Percentiles rank a stretch among this genome's conserved stretches.
Conservation (phyloP, 441 rosid species). For the Caryocar brasiliense region DNA sequence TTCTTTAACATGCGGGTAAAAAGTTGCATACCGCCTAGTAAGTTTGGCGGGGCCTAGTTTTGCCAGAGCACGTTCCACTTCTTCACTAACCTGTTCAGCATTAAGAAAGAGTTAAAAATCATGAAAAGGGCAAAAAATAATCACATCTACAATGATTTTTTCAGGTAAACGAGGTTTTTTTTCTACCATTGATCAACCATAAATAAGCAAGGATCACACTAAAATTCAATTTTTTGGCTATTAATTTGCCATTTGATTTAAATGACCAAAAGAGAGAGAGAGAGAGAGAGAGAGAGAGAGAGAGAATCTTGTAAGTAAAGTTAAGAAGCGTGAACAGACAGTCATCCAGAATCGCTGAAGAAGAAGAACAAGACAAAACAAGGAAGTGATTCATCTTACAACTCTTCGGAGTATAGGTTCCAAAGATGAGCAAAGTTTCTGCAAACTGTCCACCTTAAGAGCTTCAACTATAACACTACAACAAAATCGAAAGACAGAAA, state of each 20-base stretch:
- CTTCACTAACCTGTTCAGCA: slow-evolving; percentile 70
- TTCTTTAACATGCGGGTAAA: background rate
- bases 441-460: slow-evolving; percentile 77
- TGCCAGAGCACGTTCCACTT: slow-evolving; percentile 84
- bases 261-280: too few species aligned
- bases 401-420: slow-evolving; percentile 88
- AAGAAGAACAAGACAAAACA: background rate
- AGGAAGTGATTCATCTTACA: slow-evolving; percentile 27
- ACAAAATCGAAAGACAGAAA: background rate
- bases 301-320: too few species aligned
- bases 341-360: background rate
- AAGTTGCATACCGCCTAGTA: slow-evolving; percentile 37
- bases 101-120: background rate
- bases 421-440: slow-evolving; percentile 77
- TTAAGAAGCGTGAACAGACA: background rate
- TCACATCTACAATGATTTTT: too few species aligned
- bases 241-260: too few species aligned
- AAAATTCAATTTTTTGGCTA: too few species aligned
- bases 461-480: slow-evolving; percentile 91
- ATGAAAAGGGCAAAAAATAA: too few species aligned
- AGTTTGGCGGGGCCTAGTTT: slow-evolving; percentile 62
- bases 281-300: too few species aligned
- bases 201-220: too few species aligned
- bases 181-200: too few species aligned
- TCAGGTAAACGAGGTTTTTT: too few species aligned